phyloP scores from a whole-genome alignment of 1,284 basidiomycete genomes.

The Gomphus bonarii region DNA sequence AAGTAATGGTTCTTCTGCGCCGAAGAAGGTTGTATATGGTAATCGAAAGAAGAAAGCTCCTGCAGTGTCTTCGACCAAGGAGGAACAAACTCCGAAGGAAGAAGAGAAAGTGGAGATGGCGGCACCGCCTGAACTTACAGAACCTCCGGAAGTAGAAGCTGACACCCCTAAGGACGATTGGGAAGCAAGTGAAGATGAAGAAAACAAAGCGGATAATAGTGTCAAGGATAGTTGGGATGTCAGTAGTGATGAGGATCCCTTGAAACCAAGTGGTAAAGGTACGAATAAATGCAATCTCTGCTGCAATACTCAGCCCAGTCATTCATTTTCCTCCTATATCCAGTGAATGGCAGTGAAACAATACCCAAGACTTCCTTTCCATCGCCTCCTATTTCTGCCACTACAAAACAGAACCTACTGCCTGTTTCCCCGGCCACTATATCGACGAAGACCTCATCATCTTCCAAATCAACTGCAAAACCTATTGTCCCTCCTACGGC shows the following conservation, averaged over 20 bases:
- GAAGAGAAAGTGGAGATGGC: constrained; percentile 25
- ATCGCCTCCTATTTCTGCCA: not conserved
- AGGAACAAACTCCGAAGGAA: constrained; percentile 11
- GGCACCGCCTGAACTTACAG: constrained; percentile 38
- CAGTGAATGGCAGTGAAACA: not conserved
- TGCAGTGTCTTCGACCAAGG: constrained; percentile 23
- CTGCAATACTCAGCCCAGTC: not conserved
- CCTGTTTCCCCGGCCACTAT: constrained; percentile 12
- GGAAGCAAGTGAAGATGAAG: constrained; percentile 39
- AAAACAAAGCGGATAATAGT: constrained; percentile 22
- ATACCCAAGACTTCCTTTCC: not conserved
- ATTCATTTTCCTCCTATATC: not conserved
- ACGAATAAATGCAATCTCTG: not conserved
- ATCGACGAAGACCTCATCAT: constrained; percentile 13
- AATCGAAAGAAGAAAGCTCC: constrained; percentile 75
- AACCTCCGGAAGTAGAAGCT: constrained; percentile 26
- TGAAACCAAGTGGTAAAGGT: constrained; percentile 1
- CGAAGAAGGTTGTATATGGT: constrained; percentile 72
- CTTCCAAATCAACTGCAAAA: constrained; percentile 18
- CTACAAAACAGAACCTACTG: not conserved
- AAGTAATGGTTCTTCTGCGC: constrained; percentile 30
- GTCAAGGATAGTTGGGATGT: constrained; percentile 85
- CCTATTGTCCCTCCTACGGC: constrained; percentile 15
- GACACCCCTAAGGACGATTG: constrained; percentile 19
- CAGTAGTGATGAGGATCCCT: constrained; percentile 57